Evolutionary conservation across 495 filamentous ascomycete species (phyloP).

Genomic region (Jackrogersella multiformis): DNA sequence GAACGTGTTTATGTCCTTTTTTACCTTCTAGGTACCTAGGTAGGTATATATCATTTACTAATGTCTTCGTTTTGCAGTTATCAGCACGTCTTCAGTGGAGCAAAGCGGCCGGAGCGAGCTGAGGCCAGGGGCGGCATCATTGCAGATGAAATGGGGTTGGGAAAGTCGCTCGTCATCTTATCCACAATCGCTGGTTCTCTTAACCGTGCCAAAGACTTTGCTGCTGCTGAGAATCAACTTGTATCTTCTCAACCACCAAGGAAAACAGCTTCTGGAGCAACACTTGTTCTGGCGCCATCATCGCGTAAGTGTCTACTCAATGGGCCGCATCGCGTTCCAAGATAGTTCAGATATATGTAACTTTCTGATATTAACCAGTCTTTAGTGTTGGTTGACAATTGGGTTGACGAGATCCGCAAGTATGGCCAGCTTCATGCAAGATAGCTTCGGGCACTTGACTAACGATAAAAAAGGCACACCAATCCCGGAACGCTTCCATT

Average conservation of each 20-base stretch:
- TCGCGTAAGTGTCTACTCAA: not conserved
- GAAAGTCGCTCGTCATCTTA: constrained; percentile 51
- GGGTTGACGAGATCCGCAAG: not conserved
- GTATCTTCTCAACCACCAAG: not conserved
- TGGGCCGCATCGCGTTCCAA: too few species aligned
- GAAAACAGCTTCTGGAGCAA: not conserved
- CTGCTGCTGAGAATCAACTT: not conserved
- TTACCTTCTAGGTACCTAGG: too few species aligned
- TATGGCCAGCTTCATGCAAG: not conserved
- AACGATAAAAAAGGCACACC: not conserved
- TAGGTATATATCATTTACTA: too few species aligned
- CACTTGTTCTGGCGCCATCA: not conserved
- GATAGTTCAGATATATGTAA: too few species aligned
- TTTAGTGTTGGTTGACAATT: not conserved
- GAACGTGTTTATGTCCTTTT: not conserved
- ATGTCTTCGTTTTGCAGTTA: too few species aligned
- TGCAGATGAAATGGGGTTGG: constrained; percentile 53
- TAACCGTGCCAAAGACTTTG: constrained; percentile 36
- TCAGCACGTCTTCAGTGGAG: constrained; percentile 9
- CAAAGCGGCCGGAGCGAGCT: not conserved
- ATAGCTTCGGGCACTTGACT: not conserved
- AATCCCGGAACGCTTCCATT: not conserved
- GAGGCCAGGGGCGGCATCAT: constrained; percentile 42
- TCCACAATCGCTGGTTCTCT: not conserved
- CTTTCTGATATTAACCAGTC: too few species aligned